Base-by-base conservation (phyloP, 1,284 basidiomycete species). In the Apiotrichum laibachii region DNA sequence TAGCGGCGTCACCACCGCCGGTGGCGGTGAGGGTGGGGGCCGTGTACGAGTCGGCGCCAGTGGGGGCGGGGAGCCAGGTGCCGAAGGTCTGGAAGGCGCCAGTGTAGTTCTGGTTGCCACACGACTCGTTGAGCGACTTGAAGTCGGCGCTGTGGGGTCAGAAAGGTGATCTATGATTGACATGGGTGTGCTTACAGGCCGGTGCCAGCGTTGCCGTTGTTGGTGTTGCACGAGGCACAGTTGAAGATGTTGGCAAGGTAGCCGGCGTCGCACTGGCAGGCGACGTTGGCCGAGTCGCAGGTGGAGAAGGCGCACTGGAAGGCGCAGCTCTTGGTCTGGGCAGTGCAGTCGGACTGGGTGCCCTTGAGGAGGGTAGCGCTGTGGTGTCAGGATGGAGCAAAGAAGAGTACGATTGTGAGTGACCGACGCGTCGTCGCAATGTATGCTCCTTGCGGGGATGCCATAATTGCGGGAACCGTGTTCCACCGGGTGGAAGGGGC, bases 191-290 rank as follows among this genome's bases (percentile, higher is more conserved):
- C 53, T 47, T 22, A 54, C 53, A 76, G 42, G 26, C 61, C 59
- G 40, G 76, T 78, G 21, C 72, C 65, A 37, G 67, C 54, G 70
- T 77, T 76, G 60, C 58, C 59, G 69, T 76, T 77, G 64, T 68
- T 71, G 22, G 73, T 72, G 72, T 77, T 77, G 67, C 76, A 77
- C n/a, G 69, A 69, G 19, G 67, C 75, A 61, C 72, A 77, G 73
- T 76, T 75, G 73, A 63, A 78, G 62, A 78, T 75, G 71, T 71
- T 73, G 48, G 63, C 59, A 59, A 77, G 71, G 72, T 78, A 77
- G 11, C 56, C 34, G 9, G 52, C 66, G 65, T 63, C 54, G 64
- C 76, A 78, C 64, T 76, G 73, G 63, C 76, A 78, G 39, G 60
- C 61, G 46, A 76, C 56, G 65, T 78, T 73, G 33, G 53, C 44